Evolutionary conservation across 2,329 filamentous ascomycete genomes (phyloP), one percentile per base, ranked within the genome.

Genomic region (Sodiomyces alkalinus): DNA sequence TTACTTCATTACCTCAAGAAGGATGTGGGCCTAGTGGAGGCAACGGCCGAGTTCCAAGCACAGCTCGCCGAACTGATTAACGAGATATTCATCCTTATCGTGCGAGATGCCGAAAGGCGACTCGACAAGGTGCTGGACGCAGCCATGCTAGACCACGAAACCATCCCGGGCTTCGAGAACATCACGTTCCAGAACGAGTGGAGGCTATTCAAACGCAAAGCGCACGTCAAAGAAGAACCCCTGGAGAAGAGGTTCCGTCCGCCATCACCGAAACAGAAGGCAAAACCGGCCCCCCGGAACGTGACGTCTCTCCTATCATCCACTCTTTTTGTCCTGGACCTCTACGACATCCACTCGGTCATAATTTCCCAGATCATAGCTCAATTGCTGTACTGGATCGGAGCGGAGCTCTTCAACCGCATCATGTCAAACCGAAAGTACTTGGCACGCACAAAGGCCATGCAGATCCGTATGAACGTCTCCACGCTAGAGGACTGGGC

Each of bases 401-500:
- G 86, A 6, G 82, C 87, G 0, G 90, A 98, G 53, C 70, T 96
- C 7, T 98, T 98, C 60, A 98, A 98, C 52, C 79, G 87, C 33
- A 81, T 98, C 51, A 93, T 98, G 81, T 87, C 81, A 17, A 94
- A 92, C 45, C 74, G 83, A 39, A 86, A 87, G 49, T 98, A 94
- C 45, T 64, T 98, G 7, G 87, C 90, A 5, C 71, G 90, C 29
- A 98, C 90, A 12, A 98, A 98, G 53, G 90, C 90, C 4, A 98
- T 98, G 90, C 90, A 98, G 51, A 96, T 98, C 42, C 81, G 90
- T 40, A 96, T 98, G 86, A 98, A 98, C 48, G 74, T 98, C 6
- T 96, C 90, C 1, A 78, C 76, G 6, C 60, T 98, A 13, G 90
- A 98, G 51, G 90, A 98, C 46, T 98, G 90, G 90, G 87, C 90